Base-by-base conservation (phyloP, 768 basidiomycete genomes). In the Xanthoconium stramineum region DNA sequence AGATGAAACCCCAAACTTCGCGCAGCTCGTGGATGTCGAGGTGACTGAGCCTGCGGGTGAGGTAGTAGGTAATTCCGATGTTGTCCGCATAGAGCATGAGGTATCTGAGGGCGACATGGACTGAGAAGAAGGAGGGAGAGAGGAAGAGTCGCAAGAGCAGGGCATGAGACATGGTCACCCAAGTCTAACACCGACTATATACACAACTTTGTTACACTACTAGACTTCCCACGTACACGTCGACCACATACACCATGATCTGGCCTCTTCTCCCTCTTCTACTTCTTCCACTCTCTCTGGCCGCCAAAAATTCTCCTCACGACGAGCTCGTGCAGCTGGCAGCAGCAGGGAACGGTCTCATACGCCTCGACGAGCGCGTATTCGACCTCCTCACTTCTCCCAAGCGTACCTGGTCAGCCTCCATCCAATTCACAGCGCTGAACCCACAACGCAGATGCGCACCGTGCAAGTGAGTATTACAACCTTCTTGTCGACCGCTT, bases 101-200 rank as follows among this genome's bases (percentile, higher is more conserved):
- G 68, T 98, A 98, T 64, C 87, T 83, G 60, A 98, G 85, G 32
- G 94, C 94, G 63, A 95, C 88, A 77, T 95, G 90, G 53, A 96
- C 89, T 12, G 89, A 90, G 76, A 97, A 98, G 78, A 91, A 98
- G 36, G 86, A 85, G 5, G 91, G 89, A 19, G 91, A 93, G 55
- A 95, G 86, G 70, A 97, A 96, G 47, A 98, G 85, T 32, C 94
- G 88, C 52, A 98, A 83, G 50, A 95, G 86, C 58, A 94, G 79
- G 45, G 84, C 90, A 88, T 94, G 89, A 62, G 88, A 89, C 71
- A 63, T 56, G 37, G 35, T 32, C 39, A 19, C 19, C 32, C 6
- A 17, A 5, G 17, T 24, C 24, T 24, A 10, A 7, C 24, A 3
- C 24, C 29, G 0, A 2, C 17, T 8, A 24, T 4, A 24, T 8